phyloP scores from a whole-genome alignment of 2,329 filamentous ascomycete species.

The Hypoxylon sp. region DNA sequence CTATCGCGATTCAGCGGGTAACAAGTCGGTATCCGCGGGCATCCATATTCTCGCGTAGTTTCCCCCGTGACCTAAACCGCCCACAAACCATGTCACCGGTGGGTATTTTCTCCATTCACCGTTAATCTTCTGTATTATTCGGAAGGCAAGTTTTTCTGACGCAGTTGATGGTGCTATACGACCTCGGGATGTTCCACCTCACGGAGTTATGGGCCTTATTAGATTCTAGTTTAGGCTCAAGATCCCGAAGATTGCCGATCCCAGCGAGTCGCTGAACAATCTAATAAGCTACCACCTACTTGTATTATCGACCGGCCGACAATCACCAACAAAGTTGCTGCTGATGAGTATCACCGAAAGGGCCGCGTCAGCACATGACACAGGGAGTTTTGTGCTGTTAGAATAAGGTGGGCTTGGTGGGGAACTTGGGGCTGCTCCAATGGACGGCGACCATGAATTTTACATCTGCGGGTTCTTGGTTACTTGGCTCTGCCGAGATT shows the following conservation, averaged over 20 bases:
- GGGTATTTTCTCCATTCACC: slow-evolving; percentile 25
- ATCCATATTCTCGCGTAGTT: slow-evolving; percentile 5
- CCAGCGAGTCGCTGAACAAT: slow-evolving; percentile 22
- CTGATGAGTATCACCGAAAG: slow-evolving; percentile 42
- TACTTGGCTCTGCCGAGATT: slow-evolving; percentile 43
- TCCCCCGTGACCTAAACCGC: slow-evolving; percentile 14
- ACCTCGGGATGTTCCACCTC: slow-evolving; percentile 43
- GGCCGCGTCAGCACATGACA: slow-evolving; percentile 46
- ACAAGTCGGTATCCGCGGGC: slow-evolving; percentile 16
- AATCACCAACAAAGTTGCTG: slow-evolving; percentile 29
- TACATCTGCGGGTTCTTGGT: slow-evolving; percentile 27
- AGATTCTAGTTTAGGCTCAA: slow-evolving; percentile 43
- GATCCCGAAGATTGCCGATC: slow-evolving; percentile 30
- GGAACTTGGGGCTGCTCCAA: slow-evolving; percentile 29
- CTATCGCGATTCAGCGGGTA: slow-evolving; percentile 6
- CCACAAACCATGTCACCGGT: slow-evolving; percentile 24
- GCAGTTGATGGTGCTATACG: slow-evolving; percentile 38
- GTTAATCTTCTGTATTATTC: slow-evolving; percentile 21
- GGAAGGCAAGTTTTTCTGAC: slow-evolving; percentile 28
- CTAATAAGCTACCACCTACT: slow-evolving; percentile 36
- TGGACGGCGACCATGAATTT: slow-evolving; percentile 25
- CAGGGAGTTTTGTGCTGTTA: slow-evolving; percentile 38
- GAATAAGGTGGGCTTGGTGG: slow-evolving; percentile 45
- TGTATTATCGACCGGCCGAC: slow-evolving; percentile 36
- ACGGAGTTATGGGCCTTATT: slow-evolving; percentile 41